phyloP scores from a whole-genome alignment of 495 filamentous ascomycete species.

The Hypoxylon crocopeplum region DNA sequence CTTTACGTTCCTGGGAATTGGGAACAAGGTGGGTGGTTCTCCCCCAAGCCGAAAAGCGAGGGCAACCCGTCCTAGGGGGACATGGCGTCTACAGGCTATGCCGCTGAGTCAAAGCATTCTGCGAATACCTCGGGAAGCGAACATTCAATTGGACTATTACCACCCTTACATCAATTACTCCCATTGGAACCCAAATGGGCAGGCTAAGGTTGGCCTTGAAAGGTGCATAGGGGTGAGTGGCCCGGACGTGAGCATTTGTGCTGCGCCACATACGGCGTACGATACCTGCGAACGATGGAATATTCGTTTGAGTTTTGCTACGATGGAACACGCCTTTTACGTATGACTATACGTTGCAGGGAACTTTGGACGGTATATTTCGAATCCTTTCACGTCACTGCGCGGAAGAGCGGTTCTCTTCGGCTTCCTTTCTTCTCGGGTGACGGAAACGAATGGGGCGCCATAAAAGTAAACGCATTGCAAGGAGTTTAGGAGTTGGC shows the following conservation, averaged over 20 bases:
- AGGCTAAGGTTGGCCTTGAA: too few relatives aligned
- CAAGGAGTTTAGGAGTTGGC: constrained; percentile 19
- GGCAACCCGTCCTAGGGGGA: neutral
- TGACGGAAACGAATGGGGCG: neutral
- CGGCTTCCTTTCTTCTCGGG: neutral
- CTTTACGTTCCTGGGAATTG: constrained; percentile 69
- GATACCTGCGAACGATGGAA: too few relatives aligned
- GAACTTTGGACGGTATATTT: too few relatives aligned
- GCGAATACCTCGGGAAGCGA: neutral
- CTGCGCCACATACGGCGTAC: too few relatives aligned
- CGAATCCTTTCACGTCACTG: too few relatives aligned
- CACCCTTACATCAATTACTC: too few relatives aligned
- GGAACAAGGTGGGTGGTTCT: constrained; percentile 79
- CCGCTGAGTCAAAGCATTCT: neutral
- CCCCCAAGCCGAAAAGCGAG: neutral
- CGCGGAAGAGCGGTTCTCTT: neutral
- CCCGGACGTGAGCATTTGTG: too few relatives aligned
- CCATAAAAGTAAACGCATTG: constrained; percentile 28
- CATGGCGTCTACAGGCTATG: neutral
- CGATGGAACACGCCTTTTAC: too few relatives aligned
- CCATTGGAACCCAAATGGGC: too few relatives aligned
- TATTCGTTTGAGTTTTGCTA: too few relatives aligned
- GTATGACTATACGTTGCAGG: too few relatives aligned
- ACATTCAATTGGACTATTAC: neutral
- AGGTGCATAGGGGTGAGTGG: too few relatives aligned